phyloP scores from a whole-genome alignment of 2,329 filamentous ascomycete species.

The Colletotrichum sp. region DNA sequence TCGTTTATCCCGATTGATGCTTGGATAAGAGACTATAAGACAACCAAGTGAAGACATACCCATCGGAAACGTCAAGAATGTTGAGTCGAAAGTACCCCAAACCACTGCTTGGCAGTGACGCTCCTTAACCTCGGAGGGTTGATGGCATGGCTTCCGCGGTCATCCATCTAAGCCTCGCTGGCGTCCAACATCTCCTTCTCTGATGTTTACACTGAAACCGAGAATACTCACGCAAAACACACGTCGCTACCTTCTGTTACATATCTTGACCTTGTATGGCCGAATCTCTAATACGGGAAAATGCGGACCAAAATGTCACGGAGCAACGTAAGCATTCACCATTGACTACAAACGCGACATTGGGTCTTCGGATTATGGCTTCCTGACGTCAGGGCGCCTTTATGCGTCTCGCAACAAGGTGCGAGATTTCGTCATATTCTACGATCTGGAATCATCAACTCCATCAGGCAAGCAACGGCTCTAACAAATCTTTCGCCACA shows the following conservation, averaged over 20 bases:
- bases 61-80: no score
- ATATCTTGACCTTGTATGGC: fast-evolving
- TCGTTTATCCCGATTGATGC: no score
- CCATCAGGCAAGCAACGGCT: neutral
- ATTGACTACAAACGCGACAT: neutral
- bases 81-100: no score
- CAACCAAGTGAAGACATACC: no score
- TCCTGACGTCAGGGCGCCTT: neutral
- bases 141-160: no score
- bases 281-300: neutral
- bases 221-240: no score
- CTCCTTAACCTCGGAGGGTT: no score
- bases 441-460: neutral
- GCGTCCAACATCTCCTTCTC: no score
- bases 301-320: neutral
- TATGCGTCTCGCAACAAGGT: neutral
- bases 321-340: neutral
- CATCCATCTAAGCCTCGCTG: no score
- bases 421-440: neutral
- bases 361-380: neutral
- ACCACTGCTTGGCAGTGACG: no score
- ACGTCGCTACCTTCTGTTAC: neutral
- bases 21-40: no score
- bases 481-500: neutral
- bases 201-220: no score